Evolutionary conservation across 2,329 filamentous ascomycete genomes (phyloP).

Genomic region (Sclerotiophoma versabilis): DNA sequence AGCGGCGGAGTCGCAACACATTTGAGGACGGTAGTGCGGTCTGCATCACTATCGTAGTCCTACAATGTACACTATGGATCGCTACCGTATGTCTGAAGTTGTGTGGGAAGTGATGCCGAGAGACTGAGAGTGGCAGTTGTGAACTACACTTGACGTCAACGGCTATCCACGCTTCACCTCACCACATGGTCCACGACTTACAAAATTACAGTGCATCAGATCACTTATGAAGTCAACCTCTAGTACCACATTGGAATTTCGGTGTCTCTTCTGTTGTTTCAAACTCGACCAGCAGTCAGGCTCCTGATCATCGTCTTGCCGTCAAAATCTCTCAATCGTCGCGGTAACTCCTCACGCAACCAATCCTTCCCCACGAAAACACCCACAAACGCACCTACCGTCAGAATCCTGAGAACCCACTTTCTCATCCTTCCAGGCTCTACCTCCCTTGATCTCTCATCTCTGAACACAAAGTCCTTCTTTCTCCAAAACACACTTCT

Average conservation of each 20-base stretch:
- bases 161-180: not conserved
- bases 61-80: not conserved
- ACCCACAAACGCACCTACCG: slow-evolving; percentile 19
- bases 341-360: slow-evolving; percentile 22
- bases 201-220: too few species aligned
- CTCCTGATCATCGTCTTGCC: slow-evolving; percentile 8
- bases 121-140: not conserved
- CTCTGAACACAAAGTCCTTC: slow-evolving; percentile 49
- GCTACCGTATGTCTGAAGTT: not conserved
- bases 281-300: slow-evolving; percentile 2
- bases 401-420: slow-evolving; percentile 15
- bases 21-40: not conserved
- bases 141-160: not conserved
- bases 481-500: slow-evolving; percentile 56
- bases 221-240: too few species aligned
- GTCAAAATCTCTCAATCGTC: slow-evolving; percentile 18
- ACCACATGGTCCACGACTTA: not conserved
- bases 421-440: slow-evolving; percentile 19
- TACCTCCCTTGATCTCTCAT: slow-evolving; percentile 30
- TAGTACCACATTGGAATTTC: too few species aligned
- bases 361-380: slow-evolving; percentile 25
- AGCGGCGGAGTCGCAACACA: not conserved
- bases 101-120: not conserved
- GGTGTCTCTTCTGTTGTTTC: not conserved
- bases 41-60: not conserved